Conservation (phyloP, 768 basidiomycete genomes). For the Cyathus striatus region DNA sequence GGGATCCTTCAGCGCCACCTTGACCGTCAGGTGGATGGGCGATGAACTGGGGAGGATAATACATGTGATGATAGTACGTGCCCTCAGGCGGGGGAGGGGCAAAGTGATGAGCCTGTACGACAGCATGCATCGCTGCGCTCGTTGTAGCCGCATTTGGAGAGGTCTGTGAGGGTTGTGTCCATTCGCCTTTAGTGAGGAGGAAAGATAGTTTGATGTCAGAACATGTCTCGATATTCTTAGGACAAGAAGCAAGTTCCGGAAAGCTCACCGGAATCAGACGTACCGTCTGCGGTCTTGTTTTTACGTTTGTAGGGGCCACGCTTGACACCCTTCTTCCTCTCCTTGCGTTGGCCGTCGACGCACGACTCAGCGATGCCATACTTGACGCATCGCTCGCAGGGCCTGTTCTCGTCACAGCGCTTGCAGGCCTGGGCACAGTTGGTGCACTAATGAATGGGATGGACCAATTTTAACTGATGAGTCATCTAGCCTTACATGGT, state of each 20-base stretch:
- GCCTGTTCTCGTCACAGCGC: conserved; percentile 83
- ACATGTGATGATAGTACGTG: conserved; percentile 36
- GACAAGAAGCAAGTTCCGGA: not conserved
- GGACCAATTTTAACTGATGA: too few species aligned
- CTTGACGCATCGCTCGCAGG: conserved; percentile 87
- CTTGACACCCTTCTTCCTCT: conserved; percentile 87
- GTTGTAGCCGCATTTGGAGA: conserved; percentile 18
- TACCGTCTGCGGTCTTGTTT: conserved; percentile 25
- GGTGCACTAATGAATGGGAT: conserved; percentile 46
- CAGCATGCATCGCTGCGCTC: conserved; percentile 24
- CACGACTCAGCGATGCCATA: conserved; percentile 78
- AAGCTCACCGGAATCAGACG: conserved; percentile 11
- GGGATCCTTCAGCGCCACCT: conserved; percentile 16
- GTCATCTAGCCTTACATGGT: too few species aligned
- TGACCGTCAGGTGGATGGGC: conserved; percentile 28
- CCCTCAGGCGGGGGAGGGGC: conserved; percentile 23
- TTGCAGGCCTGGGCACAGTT: conserved; percentile 88
- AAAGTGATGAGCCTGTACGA: conserved; percentile 24
- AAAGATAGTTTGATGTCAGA: too few species aligned
- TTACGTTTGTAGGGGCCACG: conserved; percentile 81
- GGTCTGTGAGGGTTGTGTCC: conserved; percentile 16
- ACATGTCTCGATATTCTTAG: conserved; percentile 5
- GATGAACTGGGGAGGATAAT: conserved; percentile 29
- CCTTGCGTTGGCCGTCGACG: conserved; percentile 88
- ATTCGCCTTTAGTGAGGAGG: conserved; percentile 18